Conservation (phyloP, 2,329 filamentous ascomycete genomes). For the Exutisphaerella laricina region DNA sequence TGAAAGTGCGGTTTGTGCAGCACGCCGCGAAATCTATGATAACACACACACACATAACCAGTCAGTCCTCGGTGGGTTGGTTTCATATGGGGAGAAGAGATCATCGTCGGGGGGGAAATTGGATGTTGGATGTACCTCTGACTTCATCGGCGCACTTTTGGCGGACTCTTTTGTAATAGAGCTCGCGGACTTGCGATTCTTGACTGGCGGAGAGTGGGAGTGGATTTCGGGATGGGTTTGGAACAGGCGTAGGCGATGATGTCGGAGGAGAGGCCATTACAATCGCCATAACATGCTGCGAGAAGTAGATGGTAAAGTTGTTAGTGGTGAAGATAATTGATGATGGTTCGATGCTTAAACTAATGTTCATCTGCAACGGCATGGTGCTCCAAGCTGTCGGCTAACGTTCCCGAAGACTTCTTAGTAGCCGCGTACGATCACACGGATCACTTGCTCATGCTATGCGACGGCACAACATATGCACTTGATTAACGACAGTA, state of each 20-base stretch:
- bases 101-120: too few relatives aligned
- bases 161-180: slow-evolving; percentile 76
- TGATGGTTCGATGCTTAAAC: too few relatives aligned
- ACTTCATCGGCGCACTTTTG: slow-evolving; percentile 60
- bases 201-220: slow-evolving; percentile 76
- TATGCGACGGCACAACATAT: too few relatives aligned
- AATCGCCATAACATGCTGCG: slow-evolving; percentile 16
- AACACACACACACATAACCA: too few relatives aligned
- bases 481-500: too few relatives aligned
- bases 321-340: too few relatives aligned
- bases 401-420: too few relatives aligned
- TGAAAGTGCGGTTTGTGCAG: slow-evolving; percentile 78
- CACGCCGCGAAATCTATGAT: slow-evolving; percentile 79
- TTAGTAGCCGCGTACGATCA: too few relatives aligned
- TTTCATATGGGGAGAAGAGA: too few relatives aligned
- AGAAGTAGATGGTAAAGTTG: background rate
- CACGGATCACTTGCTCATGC: too few relatives aligned
- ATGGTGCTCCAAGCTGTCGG: too few relatives aligned
- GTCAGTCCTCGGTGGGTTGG: background rate
- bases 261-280: slow-evolving; percentile 17
- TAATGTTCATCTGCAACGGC: too few relatives aligned
- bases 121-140: slow-evolving; percentile 35
- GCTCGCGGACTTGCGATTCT: slow-evolving; percentile 72
- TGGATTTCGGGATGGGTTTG: slow-evolving; percentile 57
- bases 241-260: slow-evolving; percentile 10